Base-by-base conservation (phyloP, 1,139 yeast genomes). In the Pichia sp. region DNA sequence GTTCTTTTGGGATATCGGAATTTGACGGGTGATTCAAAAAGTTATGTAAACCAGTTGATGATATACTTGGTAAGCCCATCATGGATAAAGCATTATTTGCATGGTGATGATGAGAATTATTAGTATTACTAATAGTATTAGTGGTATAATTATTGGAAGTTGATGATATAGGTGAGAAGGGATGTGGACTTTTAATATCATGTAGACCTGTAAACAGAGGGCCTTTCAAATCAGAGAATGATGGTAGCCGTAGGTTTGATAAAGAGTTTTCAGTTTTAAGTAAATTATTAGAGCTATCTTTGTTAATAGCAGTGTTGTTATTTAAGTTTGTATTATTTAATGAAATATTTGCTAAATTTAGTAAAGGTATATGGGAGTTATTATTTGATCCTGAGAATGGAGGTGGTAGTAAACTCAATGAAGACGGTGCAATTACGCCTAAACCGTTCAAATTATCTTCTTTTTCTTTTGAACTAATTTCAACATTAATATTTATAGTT, bases 221-320 rank as follows among this genome's bases (percentile, higher is more conserved):
- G 5, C 39, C 7, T 34, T 50, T 51, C n/a, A 53, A 32, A 32
- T 53, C 56, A 2, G 51, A 39, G 33, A 52, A 53, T 8, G 56
- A 53, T 3, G 53, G 53, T 32, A 50, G 18, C 25, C 34, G 11
- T 34, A 45, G 29, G 10, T 42, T 43, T 5, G 50, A 35, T 7
- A 48, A 28, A 25, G 49, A 39, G 29, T 32, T 34, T 7, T 31
- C 18, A 8, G 42, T 18, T 7, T 11, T 29, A 4, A 11, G 18
- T 18, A 18, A 18, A 18, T 18, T 18, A 18, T 18, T 18, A 18
- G 18, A 18, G 18, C 18, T 18, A 18, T 18, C 1, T 18, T 18
- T 36, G 36, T 5, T 38, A 40, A 3, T 37, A 5, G 27, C 25
- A 29, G 18, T 5, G 3, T 7, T 9, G 30, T 45, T 44, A 10